Evolutionary conservation across 495 filamentous ascomycete genomes (phyloP), one percentile per base, ranked within the genome.

Genomic region (Hypoxylon rickii): DNA sequence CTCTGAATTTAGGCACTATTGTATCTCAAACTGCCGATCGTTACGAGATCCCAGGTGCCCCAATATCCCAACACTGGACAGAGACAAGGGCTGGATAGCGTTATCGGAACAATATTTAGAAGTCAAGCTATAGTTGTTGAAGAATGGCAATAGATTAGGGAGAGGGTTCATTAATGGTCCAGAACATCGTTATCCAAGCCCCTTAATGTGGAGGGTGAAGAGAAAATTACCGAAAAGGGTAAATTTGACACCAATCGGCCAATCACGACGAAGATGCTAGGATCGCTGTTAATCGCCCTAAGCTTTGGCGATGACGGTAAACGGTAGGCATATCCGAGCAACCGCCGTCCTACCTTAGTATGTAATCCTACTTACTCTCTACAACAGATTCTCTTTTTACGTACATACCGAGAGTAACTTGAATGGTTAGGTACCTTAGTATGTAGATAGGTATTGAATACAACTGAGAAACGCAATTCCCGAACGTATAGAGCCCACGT

Each of bases 161-260:
- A 22, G 12, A 8, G 39, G n/a, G 22, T 34, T 10, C 24, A 29
- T 20, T 18, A 5, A 53, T n/a, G 38, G 59, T 55, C 59, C 54
- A 63, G 59, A 63, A 48, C 53, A 10, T 8, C 24, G 31, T 38
- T 44, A 7, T 8, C 11, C 19, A 7, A 22, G 26, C 37, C 49
- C 43, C 38, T 38, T 18, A 42, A 34, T 40, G 32, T 40, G 32
- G 36, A 26, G 32, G 37, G 38, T 19, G 31, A 55, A 54, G 46
- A 47, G 39, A 44, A 11, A 39, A 53, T 58, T 63, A 45, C 60
- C 60, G 19, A 58, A 63, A 63, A 51, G 55, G 55, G 60, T 21
- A 63, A 58, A 47, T 46, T 63, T 17, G 39, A 51, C 51, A 20
- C 40, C 20, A 7, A 1, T 0, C 10, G 21, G 19, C 60, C 60